These are phyloP conservation scores for Castanospermum australe DNA, from an alignment of 306 rosid species.

Conservation along the genomic window DNA sequence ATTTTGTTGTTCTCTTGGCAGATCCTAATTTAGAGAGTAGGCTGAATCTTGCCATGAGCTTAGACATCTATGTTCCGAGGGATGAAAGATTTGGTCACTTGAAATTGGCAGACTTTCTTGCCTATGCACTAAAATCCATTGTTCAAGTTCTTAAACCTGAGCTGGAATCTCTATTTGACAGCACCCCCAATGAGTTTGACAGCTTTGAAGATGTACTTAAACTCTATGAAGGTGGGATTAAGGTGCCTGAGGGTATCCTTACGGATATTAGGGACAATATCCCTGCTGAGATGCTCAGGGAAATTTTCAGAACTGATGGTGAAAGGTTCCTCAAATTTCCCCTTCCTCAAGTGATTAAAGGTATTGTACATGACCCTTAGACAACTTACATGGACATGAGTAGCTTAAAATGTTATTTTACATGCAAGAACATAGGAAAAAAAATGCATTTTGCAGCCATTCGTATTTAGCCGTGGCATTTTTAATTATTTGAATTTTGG, in stretches of 20 bases:
- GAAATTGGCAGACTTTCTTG: constrained; percentile 78
- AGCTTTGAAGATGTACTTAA: constrained; percentile 63
- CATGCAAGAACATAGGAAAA: background rate
- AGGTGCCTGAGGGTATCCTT: constrained; percentile 50
- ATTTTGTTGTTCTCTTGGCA: constrained; percentile 23
- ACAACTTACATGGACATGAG: background rate
- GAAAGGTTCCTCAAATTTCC: constrained; percentile 66
- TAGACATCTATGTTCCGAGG: constrained; percentile 75
- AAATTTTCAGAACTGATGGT: constrained; percentile 69
- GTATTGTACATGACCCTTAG: constrained; percentile 32
- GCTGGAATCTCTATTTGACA: constrained; percentile 51
- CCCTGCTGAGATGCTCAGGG: constrained; percentile 65
- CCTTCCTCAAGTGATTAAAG: constrained; percentile 71
- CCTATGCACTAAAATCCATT: constrained; percentile 69
- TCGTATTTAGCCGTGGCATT: background rate
- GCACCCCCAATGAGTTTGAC: constrained; percentile 59
- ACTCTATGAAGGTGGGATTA: constrained; percentile 71
- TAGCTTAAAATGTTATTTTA: constrained; percentile 20
- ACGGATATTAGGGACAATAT: constrained; percentile 45
- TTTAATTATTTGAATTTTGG: constrained; percentile 28
- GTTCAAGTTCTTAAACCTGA: constrained; percentile 65
- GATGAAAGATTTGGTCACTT: constrained; percentile 81
- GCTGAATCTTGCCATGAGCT: constrained; percentile 46
- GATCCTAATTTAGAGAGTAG: constrained; percentile 69
- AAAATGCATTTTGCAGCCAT: constrained; percentile 6